Evolutionary conservation across 345 rosid species (phyloP), one percentile per base, ranked within the genome.

Genomic region (Tarenaya hassleriana): DNA sequence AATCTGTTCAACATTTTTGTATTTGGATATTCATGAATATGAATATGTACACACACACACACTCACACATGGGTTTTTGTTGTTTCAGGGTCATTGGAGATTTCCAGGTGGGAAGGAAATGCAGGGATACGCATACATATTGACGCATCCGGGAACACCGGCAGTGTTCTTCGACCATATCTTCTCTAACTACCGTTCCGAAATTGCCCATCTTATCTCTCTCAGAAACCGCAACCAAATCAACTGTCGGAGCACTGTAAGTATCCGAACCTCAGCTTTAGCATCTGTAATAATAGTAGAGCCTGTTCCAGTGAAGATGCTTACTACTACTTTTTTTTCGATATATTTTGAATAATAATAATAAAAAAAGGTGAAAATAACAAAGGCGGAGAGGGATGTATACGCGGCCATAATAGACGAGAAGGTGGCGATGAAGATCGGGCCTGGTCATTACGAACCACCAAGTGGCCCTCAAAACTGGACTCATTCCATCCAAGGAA

Each of bases 141-240:
- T 91, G 69, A 91, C 98, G 53, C 98, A 91, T 75, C 92, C 98
- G 55, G 98, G 98, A 68, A 91, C 96, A 16, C 98, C 98, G 10
- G 77, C 96, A 0, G 90, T 91, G 40, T 91, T 87, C 75, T 84
- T 63, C 68, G 96, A 91, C 47, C 98, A 91, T 66, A 10, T 87
- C 50, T 84, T 77, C 69, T 84, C 92, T 40, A 72, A 77, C 58
- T 69, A 84, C 67, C 76, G 13, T 13, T 77, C 86, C 7, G 94
- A 84, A 66, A 82, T 91, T 15, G 74, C 77, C 44, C 61, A 83
- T 47, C 90, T 91, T 29, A 56, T 91, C 38, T 76, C 96, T 54
- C 19, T 87, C 47, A 77, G 98, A 65, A 87, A 60, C 68, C 75
- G 82, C 50, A 74, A 87, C 57, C 70, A 81, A 60, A 68, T 91